Percentiles rank a stretch among this genome's conserved stretches.
These are phyloP conservation scores for Graphilbum sp. DNA, from an alignment of 2,329 filamentous ascomycete species.

Conservation along the genomic window DNA sequence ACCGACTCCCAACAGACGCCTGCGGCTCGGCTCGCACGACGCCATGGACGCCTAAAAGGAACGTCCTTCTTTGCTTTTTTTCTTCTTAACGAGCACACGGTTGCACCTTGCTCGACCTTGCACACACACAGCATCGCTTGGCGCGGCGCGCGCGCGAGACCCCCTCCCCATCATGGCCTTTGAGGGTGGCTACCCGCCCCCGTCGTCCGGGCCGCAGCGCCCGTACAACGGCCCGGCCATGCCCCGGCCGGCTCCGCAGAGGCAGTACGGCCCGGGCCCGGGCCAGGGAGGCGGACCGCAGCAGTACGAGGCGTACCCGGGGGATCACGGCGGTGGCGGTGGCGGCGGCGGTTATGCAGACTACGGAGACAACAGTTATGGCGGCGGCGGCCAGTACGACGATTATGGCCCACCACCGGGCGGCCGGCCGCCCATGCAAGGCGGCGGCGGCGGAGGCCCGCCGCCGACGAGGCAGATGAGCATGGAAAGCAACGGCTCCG, in stretches of 20 bases:
- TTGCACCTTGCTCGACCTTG: too few species aligned
- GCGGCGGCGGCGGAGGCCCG: slow-evolving; percentile 26
- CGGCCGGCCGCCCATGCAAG: slow-evolving; percentile 24
- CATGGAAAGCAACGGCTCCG: slow-evolving; percentile 19
- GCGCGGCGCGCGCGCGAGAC: too few species aligned
- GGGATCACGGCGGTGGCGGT: slow-evolving; percentile 15
- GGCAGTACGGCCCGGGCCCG: slow-evolving; percentile 17
- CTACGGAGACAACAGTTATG: slow-evolving; percentile 28
- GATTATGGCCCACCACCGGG: slow-evolving; percentile 22
- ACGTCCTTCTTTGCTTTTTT: too few species aligned
- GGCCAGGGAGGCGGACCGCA: slow-evolving; percentile 13
- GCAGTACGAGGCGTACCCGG: slow-evolving; percentile 26
- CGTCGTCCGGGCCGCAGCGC: slow-evolving; percentile 20
- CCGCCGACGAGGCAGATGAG: slow-evolving; percentile 25
- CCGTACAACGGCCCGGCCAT: slow-evolving; percentile 31
- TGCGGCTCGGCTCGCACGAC: too few species aligned
- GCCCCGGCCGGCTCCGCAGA: slow-evolving; percentile 23
- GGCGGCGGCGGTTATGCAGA: slow-evolving; percentile 16
- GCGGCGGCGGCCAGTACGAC: slow-evolving; percentile 23
- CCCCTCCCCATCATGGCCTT: too few species aligned
- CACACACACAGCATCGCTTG: too few species aligned
- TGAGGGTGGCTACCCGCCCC: slow-evolving; percentile 26
- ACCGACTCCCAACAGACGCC: too few species aligned
- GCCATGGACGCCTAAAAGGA: too few species aligned
- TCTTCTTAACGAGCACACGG: too few species aligned